phyloP scores from a whole-genome alignment of 2,329 filamentous ascomycete species.

The Exophiala sideris region DNA sequence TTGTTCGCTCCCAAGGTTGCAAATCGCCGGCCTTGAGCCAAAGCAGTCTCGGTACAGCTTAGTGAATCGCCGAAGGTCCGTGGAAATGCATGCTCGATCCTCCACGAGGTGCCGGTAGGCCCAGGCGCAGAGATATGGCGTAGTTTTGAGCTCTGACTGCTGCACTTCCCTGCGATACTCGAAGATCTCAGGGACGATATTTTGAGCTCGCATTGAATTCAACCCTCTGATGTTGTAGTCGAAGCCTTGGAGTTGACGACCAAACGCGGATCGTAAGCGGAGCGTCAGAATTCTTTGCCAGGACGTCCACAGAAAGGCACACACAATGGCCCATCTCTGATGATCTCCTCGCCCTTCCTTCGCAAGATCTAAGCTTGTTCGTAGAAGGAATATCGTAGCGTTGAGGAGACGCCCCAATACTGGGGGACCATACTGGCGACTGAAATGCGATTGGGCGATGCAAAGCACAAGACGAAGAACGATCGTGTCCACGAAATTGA shows the following conservation, averaged over 20 bases:
- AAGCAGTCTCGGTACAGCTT: conserved; percentile 3
- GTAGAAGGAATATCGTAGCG: conserved; percentile 1
- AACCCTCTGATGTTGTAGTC: conserved; percentile 38
- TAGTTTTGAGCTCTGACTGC: background rate
- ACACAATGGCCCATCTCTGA: background rate
- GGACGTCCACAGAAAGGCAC: conserved; percentile 8
- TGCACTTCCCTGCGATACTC: conserved; percentile 2
- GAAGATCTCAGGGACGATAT: conserved; percentile 9
- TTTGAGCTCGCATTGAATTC: background rate
- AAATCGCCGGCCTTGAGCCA: background rate
- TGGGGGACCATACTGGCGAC: background rate
- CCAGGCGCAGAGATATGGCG: conserved; percentile 12
- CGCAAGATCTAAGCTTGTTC: background rate
- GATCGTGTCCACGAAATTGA: conserved; percentile 3
- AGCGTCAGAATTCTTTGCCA: conserved; percentile 2
- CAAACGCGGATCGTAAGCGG: conserved; percentile 67
- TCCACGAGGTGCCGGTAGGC: conserved; percentile 10
- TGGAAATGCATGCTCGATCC: conserved; percentile 11
- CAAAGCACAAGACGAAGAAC: conserved; percentile 5
- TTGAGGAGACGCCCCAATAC: background rate
- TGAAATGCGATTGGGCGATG: background rate
- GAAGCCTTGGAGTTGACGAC: conserved; percentile 72
- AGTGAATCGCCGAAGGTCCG: conserved; percentile 1
- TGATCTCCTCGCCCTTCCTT: background rate
- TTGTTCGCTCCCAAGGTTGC: background rate